Evolutionary conservation across 2,329 filamentous ascomycete species (phyloP).

Genomic region (Aspergillus sp.): DNA sequence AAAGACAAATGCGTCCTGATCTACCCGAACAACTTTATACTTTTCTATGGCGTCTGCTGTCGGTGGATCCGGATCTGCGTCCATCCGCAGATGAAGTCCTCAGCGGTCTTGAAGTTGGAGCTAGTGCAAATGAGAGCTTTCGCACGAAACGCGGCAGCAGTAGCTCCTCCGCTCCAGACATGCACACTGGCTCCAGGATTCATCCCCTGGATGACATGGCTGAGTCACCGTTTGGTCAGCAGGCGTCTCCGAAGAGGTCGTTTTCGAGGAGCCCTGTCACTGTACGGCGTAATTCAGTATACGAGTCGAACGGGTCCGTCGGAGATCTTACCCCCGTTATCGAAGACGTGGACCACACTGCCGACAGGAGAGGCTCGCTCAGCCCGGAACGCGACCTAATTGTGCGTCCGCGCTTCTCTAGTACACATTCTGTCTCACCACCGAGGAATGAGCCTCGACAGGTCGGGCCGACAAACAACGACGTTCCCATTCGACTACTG

Average conservation of each 20-base stretch:
- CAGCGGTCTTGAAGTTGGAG: slow-evolving; percentile 69
- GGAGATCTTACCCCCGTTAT: slow-evolving; percentile 17
- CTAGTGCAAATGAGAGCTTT: slow-evolving; percentile 49
- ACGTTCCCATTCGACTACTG: slow-evolving; percentile 33
- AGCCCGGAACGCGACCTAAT: slow-evolving; percentile 34
- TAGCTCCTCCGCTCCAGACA: slow-evolving; percentile 33
- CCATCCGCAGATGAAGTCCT: slow-evolving; percentile 87
- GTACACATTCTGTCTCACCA: slow-evolving; percentile 26
- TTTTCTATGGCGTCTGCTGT: slow-evolving; percentile 77
- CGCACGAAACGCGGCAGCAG: slow-evolving; percentile 34
- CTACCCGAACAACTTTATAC: slow-evolving; percentile 83
- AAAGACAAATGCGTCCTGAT: slow-evolving; percentile 74
- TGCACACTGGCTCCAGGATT: slow-evolving; percentile 36
- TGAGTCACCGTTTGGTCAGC: slow-evolving; percentile 24
- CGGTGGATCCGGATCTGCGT: slow-evolving; percentile 71
- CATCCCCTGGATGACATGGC: slow-evolving; percentile 40
- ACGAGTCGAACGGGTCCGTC: slow-evolving; percentile 23
- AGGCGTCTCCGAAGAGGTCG: slow-evolving; percentile 30
- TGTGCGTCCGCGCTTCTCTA: slow-evolving; percentile 31
- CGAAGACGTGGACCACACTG: slow-evolving; percentile 10
- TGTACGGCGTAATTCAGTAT: slow-evolving; percentile 27
- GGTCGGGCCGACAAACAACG: slow-evolving; percentile 16
- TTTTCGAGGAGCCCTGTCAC: slow-evolving; percentile 21
- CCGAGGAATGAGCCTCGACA: slow-evolving; percentile 15
- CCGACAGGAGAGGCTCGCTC: slow-evolving; percentile 20